Base-by-base conservation (phyloP, 1,284 basidiomycete genomes). In the Takashimella tepidaria region DNA sequence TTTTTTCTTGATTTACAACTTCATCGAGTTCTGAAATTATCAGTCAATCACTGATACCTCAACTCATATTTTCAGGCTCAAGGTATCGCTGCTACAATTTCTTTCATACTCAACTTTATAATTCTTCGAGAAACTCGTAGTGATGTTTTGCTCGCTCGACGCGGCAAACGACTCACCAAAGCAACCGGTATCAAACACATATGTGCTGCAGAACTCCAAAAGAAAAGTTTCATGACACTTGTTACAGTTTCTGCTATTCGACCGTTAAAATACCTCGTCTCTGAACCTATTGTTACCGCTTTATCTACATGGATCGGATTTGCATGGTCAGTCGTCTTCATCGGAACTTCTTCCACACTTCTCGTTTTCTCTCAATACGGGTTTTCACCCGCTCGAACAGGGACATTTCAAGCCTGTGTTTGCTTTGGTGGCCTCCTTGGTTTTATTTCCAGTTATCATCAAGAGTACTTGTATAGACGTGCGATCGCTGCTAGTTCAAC, bases 371-470 rank as follows among this genome's bases (percentile, higher is more conserved):
- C 51, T 21, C 54, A 67, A 20, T 74, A 73, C 54, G 72, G 71
- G 6, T 71, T 69, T 56, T 60, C 54, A 23, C 47, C 54, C 10
- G 73, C 70, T 3, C 50, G 66, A 49, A 55, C 60, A 4, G 72
- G 69, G 1, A 56, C 56, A 13, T 54, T 67, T n/a, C 59, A 69
- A 46, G 26, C 64, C 62, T 70, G 58, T 1, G 63, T 72, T 5
- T 62, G 85, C 59, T 62, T 79, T 37, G 89, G 89, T 10, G 83
- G 86, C 1, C 80, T 83, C 60, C 55, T 90, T 41, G 89, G 88
- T 0, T 85, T 86, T 41, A 63, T 86, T 22, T 83, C 84, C 41
- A 86, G 89, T 70, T 70, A 47, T 54, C 73, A 67, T 52, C 70
- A 72, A 56, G 69, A 73, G 47, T 25, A 55, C 23, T 58, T 73